Percentiles rank a stretch among this genome's conserved stretches.
These are phyloP conservation scores for Diaporthe caulivora DNA, from an alignment of 2,329 filamentous ascomycete genomes.

Conservation along the genomic window DNA sequence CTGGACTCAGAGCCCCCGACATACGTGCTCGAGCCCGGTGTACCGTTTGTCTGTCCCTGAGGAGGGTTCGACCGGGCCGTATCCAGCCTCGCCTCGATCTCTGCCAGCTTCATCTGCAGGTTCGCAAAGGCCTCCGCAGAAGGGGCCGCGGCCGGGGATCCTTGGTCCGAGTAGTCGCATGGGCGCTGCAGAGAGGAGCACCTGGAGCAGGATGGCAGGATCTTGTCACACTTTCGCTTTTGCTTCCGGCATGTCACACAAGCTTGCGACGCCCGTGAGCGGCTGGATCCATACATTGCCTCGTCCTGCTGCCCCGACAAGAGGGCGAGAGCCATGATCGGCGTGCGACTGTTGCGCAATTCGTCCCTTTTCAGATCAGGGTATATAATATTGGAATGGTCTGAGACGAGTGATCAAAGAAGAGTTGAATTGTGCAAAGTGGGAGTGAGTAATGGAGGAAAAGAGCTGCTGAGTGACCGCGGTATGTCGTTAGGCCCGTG, in stretches of 20 bases:
- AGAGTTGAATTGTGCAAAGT: background rate
- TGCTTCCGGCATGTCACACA: constrained; percentile 51
- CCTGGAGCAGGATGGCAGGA: constrained; percentile 59
- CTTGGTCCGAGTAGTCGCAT: constrained; percentile 56
- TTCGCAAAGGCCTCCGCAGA: constrained; percentile 55
- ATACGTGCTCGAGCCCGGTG: constrained; percentile 13
- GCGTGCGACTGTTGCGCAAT: background rate
- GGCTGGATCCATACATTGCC: constrained; percentile 28
- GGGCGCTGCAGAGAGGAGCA: constrained; percentile 56
- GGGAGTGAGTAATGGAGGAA: no score
- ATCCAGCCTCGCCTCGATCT: constrained; percentile 54
- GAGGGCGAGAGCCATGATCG: constrained; percentile 28
- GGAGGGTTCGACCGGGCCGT: constrained; percentile 1
- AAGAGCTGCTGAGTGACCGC: constrained; percentile 24
- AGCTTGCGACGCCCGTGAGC: constrained; percentile 41
- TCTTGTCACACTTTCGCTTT: constrained; percentile 66
- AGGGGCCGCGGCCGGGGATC: constrained; percentile 48
- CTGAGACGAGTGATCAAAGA: background rate
- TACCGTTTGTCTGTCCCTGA: background rate
- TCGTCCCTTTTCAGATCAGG: background rate
- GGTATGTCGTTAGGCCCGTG: background rate
- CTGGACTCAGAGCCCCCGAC: background rate
- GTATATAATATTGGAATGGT: no score
- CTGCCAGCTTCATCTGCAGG: constrained; percentile 52
- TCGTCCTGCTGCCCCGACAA: constrained; percentile 25